phyloP scores from a whole-genome alignment of 2,329 filamentous ascomycete species.

The Apiospora hydei region DNA sequence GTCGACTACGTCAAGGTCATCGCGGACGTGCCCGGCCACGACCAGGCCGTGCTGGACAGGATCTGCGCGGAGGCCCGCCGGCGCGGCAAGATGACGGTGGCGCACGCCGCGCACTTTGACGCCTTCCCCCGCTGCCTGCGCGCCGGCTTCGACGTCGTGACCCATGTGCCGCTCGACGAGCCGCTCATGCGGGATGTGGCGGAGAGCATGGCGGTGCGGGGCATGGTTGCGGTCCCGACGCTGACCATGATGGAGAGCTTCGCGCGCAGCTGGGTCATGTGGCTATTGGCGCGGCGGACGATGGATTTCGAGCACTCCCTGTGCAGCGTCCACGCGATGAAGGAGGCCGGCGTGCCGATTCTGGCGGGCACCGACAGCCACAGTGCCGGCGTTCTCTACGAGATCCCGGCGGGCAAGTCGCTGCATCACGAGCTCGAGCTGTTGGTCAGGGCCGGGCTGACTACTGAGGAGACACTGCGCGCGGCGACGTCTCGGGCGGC shows the following conservation, averaged over 20 bases:
- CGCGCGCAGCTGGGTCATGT: conserved; percentile 33
- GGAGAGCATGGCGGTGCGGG: conserved; percentile 29
- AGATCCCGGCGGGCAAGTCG: conserved; percentile 33
- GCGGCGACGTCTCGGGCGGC: conserved; percentile 36
- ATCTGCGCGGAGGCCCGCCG: conserved; percentile 35
- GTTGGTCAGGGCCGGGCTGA: conserved; percentile 37
- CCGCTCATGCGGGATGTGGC: conserved; percentile 34
- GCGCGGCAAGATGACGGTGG: conserved; percentile 37
- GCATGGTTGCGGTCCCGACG: conserved; percentile 39
- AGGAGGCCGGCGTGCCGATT: conserved; percentile 40
- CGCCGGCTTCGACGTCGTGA: conserved; percentile 40
- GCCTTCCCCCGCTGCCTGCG: conserved; percentile 37
- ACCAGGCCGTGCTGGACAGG: conserved; percentile 34
- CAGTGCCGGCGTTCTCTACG: conserved; percentile 28
- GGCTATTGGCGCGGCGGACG: conserved; percentile 28
- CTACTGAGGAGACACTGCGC: conserved; percentile 36
- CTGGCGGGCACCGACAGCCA: conserved; percentile 43
- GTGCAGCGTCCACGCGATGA: conserved; percentile 35
- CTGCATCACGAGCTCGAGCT: conserved; percentile 40
- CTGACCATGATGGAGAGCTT: conserved; percentile 36
- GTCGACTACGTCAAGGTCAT: conserved; percentile 42
- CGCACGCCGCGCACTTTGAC: conserved; percentile 36
- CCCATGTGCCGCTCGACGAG: conserved; percentile 39
- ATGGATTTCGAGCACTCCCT: conserved; percentile 35
- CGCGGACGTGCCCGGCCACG: conserved; percentile 35